phyloP scores from a whole-genome alignment of 2,329 filamentous ascomycete genomes.

The Beauveria medogensis region DNA sequence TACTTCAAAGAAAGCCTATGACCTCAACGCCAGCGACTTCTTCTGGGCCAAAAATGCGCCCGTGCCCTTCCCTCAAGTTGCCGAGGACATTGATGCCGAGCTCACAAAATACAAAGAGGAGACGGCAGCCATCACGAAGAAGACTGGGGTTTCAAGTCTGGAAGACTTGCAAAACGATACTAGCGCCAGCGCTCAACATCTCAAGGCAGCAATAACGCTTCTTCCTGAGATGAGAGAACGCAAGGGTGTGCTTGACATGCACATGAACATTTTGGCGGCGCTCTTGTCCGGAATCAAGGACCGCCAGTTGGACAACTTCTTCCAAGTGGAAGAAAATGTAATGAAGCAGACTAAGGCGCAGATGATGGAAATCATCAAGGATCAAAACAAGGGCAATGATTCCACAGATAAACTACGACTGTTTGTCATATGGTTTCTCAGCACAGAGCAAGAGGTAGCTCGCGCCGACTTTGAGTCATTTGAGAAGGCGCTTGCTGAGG shows the following conservation, averaged over 20 bases:
- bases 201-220: constrained; percentile 91
- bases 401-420: constrained; percentile 83
- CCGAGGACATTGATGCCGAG: constrained; percentile 91
- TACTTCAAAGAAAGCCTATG: constrained; percentile 79
- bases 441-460: constrained; percentile 80
- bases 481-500: constrained; percentile 69
- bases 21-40: constrained; percentile 82
- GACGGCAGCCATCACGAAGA: constrained; percentile 86
- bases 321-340: constrained; percentile 88
- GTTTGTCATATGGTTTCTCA: constrained; percentile 96
- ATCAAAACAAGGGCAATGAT: constrained; percentile 71
- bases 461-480: constrained; percentile 79
- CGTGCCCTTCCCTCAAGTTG: constrained; percentile 87
- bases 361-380: constrained; percentile 78
- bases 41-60: constrained; percentile 94
- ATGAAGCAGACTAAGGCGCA: constrained; percentile 86
- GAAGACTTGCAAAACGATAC: constrained; percentile 90
- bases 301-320: constrained; percentile 90
- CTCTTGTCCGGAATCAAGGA: constrained; percentile 76
- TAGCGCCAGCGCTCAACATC: constrained; percentile 80
- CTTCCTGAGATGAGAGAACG: constrained; percentile 87
- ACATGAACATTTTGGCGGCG: constrained; percentile 94
- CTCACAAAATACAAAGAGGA: constrained; percentile 94
- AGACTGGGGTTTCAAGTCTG: constrained; percentile 84
- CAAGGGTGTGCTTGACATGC: constrained; percentile 91